Conservation (phyloP, 805 yeast species). For the Torulaspora microellipsoides region DNA sequence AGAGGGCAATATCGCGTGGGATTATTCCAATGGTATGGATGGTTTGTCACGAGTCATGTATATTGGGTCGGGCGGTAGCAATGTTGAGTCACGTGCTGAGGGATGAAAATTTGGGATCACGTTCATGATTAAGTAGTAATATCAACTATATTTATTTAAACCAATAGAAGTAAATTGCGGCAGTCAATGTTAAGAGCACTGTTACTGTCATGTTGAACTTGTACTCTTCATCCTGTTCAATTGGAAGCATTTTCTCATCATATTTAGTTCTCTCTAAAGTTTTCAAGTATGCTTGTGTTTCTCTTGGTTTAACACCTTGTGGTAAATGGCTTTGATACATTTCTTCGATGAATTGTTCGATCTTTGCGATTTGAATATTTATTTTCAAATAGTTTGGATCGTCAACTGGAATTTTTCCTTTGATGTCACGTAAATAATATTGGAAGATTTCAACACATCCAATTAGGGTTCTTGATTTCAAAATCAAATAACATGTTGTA, state of each 20-base stretch:
- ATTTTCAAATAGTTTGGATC: slow-evolving; percentile 85
- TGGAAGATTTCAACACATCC: slow-evolving; percentile 77
- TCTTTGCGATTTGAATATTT: slow-evolving; percentile 80
- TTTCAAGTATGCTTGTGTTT: slow-evolving; percentile 36
- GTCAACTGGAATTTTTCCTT: slow-evolving; percentile 67
- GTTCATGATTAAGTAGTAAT: too few species aligned
- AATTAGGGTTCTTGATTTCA: slow-evolving; percentile 66
- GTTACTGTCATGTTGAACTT: slow-evolving; percentile 26
- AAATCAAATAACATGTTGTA: slow-evolving; percentile 69
- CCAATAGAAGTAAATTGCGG: slow-evolving; percentile 15
- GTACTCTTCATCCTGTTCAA: slow-evolving; percentile 25
- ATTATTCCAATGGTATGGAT: too few species aligned
- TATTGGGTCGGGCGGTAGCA: too few species aligned
- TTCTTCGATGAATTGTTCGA: slow-evolving; percentile 81
- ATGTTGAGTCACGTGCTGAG: too few species aligned
- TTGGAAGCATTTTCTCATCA: slow-evolving; percentile 34
- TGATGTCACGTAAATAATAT: slow-evolving; percentile 67
- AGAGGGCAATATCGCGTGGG: too few species aligned
- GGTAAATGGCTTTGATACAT: slow-evolving; percentile 67
- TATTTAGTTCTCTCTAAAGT: slow-evolving; percentile 41
- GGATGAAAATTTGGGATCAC: too few species aligned
- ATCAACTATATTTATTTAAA: slow-evolving; percentile 3
- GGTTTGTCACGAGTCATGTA: too few species aligned
- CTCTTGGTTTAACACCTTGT: slow-evolving; percentile 42
- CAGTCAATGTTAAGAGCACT: slow-evolving; percentile 18